Base-by-base conservation (phyloP, 2,329 filamentous ascomycete species). In the Biscogniauxia marginata region DNA sequence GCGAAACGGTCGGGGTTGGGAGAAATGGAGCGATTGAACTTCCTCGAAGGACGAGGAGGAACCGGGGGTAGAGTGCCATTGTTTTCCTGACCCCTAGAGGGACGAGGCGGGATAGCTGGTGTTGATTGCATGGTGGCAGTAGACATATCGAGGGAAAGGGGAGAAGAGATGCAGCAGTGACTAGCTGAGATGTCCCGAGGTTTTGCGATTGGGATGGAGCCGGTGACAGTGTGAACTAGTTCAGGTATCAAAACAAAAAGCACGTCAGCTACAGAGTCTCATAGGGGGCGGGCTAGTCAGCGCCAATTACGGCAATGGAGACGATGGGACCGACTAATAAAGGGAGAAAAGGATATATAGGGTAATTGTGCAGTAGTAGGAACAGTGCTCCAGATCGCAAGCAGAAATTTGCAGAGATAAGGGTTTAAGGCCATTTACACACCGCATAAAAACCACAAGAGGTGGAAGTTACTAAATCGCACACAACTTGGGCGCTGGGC, bases 1-100 rank as follows among this genome's bases (percentile, higher is more conserved):
- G 91, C 90, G 71, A 89, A 96, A 66, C 87, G 87, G 66, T 91
- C 88, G 64, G 87, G 85, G 64, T 85, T 83, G 46, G 91, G 91
- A 54, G 91, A 96, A 60, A 87, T 72, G 24, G 91, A 90, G 73
- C 91, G 89, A 63, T 91, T 87, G 65, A 85, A 70, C 70, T 87
- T 87, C 64, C 79, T 79, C 52, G 72, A 63, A 4, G 93, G 93
- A 60, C 93, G 89, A 59, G 91, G 89, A 61, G 93, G 93, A 49
- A 96, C 62, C 52, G 68, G 64, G 5, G 66, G 49, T 22, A 72
- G 64, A 52, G 74, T 70, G 30, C 45, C 13, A 57, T 75, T 72
- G 60, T 76, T 79, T 52, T 82, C 81, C 63, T 78, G 76, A 62
- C 71, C 75, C 68, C 79, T 78, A 44, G 75, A 73, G 8, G 84